These are phyloP conservation scores for Solanum gracilifrons DNA, from an alignment of 257 asterid genomes.

Conservation along the genomic window DNA sequence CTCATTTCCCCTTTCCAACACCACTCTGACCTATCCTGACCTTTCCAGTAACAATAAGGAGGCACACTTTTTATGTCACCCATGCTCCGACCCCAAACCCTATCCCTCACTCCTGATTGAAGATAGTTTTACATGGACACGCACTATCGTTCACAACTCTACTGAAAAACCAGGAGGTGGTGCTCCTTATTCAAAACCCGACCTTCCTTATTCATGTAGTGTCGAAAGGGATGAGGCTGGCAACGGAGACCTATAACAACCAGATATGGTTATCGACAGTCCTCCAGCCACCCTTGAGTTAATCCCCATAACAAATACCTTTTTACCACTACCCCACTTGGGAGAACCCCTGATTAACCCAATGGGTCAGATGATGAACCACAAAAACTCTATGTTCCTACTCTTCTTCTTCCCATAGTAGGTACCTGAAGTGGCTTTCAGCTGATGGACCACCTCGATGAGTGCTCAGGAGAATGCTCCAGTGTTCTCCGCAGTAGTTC, in stretches of 20 bases:
- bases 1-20: not conserved
- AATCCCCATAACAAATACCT: fast-evolving
- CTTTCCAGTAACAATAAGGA: fast-evolving
- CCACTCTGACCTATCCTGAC: not conserved
- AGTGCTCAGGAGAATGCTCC: no score
- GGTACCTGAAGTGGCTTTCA: not conserved
- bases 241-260: no score
- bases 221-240: not conserved
- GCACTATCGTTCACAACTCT: not conserved
- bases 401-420: not conserved
- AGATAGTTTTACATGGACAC: no score
- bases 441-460: no score
- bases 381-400: not conserved
- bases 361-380: not conserved
- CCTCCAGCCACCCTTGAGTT: no score
- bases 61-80: not conserved
- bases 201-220: no score
- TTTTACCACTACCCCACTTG: no score
- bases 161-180: not conserved
- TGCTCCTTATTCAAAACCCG: not conserved
- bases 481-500: not conserved
- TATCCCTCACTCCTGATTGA: not conserved
- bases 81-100: not conserved
- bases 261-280: not conserved
- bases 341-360: not conserved